These are phyloP conservation scores for Trypanosoma mega DNA, from an alignment of 208 protist genomes.

Conservation along the genomic window DNA sequence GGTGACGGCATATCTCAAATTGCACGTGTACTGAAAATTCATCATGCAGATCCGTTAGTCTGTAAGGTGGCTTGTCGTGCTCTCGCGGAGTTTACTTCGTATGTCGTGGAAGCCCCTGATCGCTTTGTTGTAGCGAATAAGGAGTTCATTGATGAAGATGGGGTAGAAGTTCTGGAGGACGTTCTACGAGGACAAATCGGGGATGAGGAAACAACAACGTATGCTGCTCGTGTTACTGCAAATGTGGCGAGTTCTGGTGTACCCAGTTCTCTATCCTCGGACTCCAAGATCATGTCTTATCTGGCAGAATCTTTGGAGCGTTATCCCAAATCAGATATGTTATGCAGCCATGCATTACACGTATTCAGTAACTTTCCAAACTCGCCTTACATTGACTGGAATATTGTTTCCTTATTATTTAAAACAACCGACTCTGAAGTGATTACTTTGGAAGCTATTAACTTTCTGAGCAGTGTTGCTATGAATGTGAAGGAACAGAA, in stretches of 20 bases:
- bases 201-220: conserved; percentile 72
- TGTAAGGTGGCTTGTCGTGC: conserved; percentile 50
- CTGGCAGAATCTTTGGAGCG: conserved; percentile 62
- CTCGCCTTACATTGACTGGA: conserved; percentile 76
- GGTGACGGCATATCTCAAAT: conserved; percentile 84
- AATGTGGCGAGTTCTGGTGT: conserved; percentile 76
- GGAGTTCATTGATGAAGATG: conserved; percentile 74
- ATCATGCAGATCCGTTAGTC: conserved; percentile 50
- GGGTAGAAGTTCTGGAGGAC: conserved; percentile 60
- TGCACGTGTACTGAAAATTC: conserved; percentile 46
- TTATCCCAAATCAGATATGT: conserved; percentile 60
- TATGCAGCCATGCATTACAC: conserved; percentile 75
- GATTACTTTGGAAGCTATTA: conserved; percentile 67
- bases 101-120: conserved; percentile 72
- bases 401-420: conserved; percentile 61
- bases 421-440: conserved; percentile 62
- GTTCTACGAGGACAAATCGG: conserved; percentile 66
- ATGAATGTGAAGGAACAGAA: conserved; percentile 88
- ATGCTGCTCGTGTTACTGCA: conserved; percentile 63
- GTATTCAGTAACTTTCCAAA: conserved; percentile 82
- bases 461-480: conserved; percentile 78
- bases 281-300: conserved; percentile 63
- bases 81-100: conserved; percentile 87
- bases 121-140: conserved; percentile 57
- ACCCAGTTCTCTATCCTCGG: conserved; percentile 40